Evolutionary conservation across 768 basidiomycete genomes (phyloP), one percentile per base, ranked within the genome.

Genomic region (Collybiopsis confluens): DNA sequence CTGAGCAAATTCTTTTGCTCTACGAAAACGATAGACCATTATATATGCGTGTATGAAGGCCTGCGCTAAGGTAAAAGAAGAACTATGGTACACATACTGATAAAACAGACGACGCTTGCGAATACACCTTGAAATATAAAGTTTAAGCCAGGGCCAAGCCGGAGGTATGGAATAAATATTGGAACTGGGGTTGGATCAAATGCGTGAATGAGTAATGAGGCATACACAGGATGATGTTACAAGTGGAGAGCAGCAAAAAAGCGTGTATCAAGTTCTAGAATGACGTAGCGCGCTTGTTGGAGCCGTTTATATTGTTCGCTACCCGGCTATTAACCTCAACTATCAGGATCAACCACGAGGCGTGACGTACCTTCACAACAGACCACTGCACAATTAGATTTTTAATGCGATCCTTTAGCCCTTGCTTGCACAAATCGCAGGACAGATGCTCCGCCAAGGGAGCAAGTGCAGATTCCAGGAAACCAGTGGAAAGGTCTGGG

Each of bases 361-460:
- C 10, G 6, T 4, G 28, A 20, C 75, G 9, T 59, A 87, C 89
- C 73, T 89, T 91, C 51, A 91, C 85, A 24, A 82, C 73, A 4
- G 90, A 86, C 89, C 89, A 92, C 63, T 90, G 86, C 27, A 83
- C 68, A 35, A 88, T 70, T 46, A 90, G 75, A 45, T 77, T 77
- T 66, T 82, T 83, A 45, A 90, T 78, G 24, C 90, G 80, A 20
- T 87, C 83, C 47, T 75, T 70, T 26, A 92, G 76, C 2, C 79
- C 73, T 38, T 72, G 64, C 58, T 78, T 81, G 65, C 89, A 92
- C n/a, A 82, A 73, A 16, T 84, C 80, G 63, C 89, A 92, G 11
- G 74, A 68, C 4, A 91, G 68, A 58, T 87, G 86, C 37, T 88
- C 85, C 36, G 78, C 78, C 16, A 91, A 67, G 15, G 89, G 88